Evolutionary conservation across 169 alveolate genomes (phyloP).

Genomic region (Cryptosporidium sp.): DNA sequence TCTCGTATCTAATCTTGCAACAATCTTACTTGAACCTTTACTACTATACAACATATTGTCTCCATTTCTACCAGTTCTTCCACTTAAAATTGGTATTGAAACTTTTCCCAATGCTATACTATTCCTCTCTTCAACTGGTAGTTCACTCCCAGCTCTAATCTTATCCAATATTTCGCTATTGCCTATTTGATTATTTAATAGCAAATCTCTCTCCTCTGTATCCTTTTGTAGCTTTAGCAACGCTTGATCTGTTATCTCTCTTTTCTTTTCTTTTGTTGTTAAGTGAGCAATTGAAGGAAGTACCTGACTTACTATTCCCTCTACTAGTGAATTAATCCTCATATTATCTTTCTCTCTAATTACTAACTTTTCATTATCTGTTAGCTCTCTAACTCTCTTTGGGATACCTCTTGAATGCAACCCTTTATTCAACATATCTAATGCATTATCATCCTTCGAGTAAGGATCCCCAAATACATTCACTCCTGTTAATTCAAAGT

Average conservation of each 20-base stretch:
- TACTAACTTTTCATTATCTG: conserved; percentile 62
- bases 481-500: conserved; percentile 54
- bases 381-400: conserved; percentile 42
- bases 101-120: conserved; percentile 30
- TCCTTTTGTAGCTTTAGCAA: conserved; percentile 26
- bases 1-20: conserved; percentile 52
- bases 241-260: conserved; percentile 30
- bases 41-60: neutral
- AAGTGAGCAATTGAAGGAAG: conserved; percentile 40
- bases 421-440: conserved; percentile 22
- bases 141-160: neutral
- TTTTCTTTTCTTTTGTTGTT: conserved; percentile 33
- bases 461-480: conserved; percentile 75
- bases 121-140: conserved; percentile 35
- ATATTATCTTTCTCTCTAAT: conserved; percentile 23
- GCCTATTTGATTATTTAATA: conserved; percentile 6
- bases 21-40: conserved; percentile 6
- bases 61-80: neutral
- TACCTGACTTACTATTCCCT: conserved; percentile 51
- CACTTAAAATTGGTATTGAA: neutral
- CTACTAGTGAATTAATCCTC: conserved; percentile 48
- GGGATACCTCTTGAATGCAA: conserved; percentile 54
- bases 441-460: conserved; percentile 32
- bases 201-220: conserved; percentile 16
- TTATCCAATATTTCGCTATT: neutral